These are phyloP conservation scores for Meira miltonrushii DNA, from an alignment of 1,284 basidiomycete genomes.

Conservation along the genomic window DNA sequence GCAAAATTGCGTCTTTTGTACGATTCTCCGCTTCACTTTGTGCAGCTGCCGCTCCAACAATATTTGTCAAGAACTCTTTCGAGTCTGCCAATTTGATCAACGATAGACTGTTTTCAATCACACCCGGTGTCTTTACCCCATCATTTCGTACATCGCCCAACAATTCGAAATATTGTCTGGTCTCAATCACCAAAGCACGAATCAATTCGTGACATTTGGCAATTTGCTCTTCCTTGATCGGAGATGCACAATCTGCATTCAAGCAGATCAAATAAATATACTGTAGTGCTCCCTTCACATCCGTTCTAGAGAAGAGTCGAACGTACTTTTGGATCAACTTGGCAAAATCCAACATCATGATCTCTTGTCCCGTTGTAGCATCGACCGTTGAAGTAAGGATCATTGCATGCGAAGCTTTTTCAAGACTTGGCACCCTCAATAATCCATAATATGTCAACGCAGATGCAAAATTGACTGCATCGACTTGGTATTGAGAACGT, in stretches of 20 bases:
- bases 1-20: slow-evolving; percentile 82
- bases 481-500: slow-evolving; percentile 78
- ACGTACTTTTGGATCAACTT: slow-evolving; percentile 89
- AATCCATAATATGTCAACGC: slow-evolving; percentile 90
- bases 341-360: slow-evolving; percentile 64
- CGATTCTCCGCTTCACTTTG: slow-evolving; percentile 66
- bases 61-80: slow-evolving; percentile 72
- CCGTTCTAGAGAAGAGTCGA: slow-evolving; percentile 81
- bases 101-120: slow-evolving; percentile 75
- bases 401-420: slow-evolving; percentile 67
- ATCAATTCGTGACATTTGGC: slow-evolving; percentile 81
- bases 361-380: slow-evolving; percentile 16
- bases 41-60: slow-evolving; percentile 74
- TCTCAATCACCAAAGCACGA: slow-evolving; percentile 77
- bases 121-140: slow-evolving; percentile 75
- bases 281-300: slow-evolving; percentile 86
- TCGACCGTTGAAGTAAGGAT: slow-evolving; percentile 7
- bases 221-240: slow-evolving; percentile 73
- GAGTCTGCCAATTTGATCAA: slow-evolving; percentile 70
- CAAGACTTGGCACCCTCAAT: slow-evolving; percentile 71
- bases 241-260: slow-evolving; percentile 61
- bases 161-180: slow-evolving; percentile 73
- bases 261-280: slow-evolving; percentile 89
- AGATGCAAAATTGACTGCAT: slow-evolving; percentile 90
- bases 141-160: slow-evolving; percentile 85